Evolutionary conservation across 306 rosid genomes (phyloP).

Genomic region (Castanea crenata): DNA sequence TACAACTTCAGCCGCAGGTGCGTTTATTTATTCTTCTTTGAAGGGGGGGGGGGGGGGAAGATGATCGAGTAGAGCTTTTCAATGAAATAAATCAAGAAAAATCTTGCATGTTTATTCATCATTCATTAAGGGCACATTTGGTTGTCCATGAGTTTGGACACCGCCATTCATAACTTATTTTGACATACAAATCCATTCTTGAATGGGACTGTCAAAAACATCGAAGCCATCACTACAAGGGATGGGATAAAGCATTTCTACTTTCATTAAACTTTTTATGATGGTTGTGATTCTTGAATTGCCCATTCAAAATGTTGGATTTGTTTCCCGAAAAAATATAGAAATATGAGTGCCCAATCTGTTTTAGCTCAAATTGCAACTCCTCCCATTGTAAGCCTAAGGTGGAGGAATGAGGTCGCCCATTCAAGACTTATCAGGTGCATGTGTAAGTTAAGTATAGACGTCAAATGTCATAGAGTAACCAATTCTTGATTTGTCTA

Average conservation of each 20-base stretch:
- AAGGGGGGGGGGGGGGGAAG: too few species aligned
- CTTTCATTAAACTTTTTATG: not conserved
- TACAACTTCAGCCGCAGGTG: conserved; percentile 76
- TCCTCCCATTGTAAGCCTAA: too few species aligned
- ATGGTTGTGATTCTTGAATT: not conserved
- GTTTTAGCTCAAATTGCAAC: too few species aligned
- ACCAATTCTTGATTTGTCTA: not conserved
- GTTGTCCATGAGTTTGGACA: not conserved
- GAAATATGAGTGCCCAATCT: not conserved
- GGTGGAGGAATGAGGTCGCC: too few species aligned
- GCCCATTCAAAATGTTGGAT: not conserved
- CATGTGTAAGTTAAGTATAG: too few species aligned
- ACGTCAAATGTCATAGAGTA: too few species aligned
- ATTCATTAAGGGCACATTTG: not conserved
- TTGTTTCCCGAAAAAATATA: not conserved
- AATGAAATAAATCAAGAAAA: not conserved
- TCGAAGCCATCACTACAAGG: not conserved
- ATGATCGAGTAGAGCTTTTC: not conserved
- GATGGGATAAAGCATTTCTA: not conserved
- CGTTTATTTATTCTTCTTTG: conserved; percentile 1
- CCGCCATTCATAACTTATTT: not conserved
- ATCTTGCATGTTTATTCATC: not conserved
- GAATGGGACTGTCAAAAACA: not conserved
- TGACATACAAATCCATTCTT: not conserved
- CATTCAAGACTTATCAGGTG: too few species aligned